A percentile compares a stretch with the other conserved stretches of the same genome.
Conservation (phyloP, 2,329 filamentous ascomycete species). For the Claviceps paspali region DNA sequence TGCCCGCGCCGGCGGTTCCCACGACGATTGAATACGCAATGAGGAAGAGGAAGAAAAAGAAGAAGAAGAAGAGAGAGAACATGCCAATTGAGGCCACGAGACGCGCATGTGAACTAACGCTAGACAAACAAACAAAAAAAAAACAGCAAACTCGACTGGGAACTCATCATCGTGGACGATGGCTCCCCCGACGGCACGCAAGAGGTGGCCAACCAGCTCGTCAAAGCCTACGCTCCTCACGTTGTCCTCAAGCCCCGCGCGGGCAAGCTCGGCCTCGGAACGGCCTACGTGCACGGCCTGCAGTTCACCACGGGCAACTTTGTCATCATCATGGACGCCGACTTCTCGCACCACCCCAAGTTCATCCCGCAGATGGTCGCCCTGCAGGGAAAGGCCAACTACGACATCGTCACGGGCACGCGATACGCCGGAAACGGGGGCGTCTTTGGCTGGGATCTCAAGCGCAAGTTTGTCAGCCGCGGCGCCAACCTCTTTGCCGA, state of each 20-base stretch:
- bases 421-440: conserved; percentile 81
- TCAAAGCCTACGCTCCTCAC: conserved; percentile 66
- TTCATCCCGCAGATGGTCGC: conserved; percentile 93
- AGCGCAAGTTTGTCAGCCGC: conserved; percentile 69
- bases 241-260: conserved; percentile 75
- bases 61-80: no score
- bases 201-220: conserved; percentile 76
- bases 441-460: conserved; percentile 93
- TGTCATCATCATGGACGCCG: conserved; percentile 99
- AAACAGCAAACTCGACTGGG: conserved; percentile 89
- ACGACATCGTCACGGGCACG: conserved; percentile 94
- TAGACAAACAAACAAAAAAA: no score
- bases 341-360: conserved; percentile 98
- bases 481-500: conserved; percentile 94
- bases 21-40: no score
- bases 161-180: conserved; percentile 96
- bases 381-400: conserved; percentile 59
- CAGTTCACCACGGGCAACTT: conserved; percentile 85
- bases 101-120: no score
- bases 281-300: conserved; percentile 88
- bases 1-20: no score
- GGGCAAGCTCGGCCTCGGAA: conserved; percentile 93
- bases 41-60: no score
- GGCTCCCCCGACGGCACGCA: conserved; percentile 93
- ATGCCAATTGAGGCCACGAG: no score